phyloP scores from a whole-genome alignment of 176 grass and related monocot species.

The Oryza officinalis region DNA sequence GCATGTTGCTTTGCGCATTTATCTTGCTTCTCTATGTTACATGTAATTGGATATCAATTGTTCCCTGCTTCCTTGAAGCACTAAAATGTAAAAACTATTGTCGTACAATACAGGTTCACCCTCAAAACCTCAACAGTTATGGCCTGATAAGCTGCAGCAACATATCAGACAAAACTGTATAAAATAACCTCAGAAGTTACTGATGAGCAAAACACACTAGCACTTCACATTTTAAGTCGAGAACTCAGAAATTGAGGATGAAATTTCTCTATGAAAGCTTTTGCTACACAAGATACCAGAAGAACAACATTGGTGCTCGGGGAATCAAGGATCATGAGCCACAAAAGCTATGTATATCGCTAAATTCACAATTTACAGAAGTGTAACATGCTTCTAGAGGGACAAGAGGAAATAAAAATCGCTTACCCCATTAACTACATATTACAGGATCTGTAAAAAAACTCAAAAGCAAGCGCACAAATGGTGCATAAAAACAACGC shows the following conservation, averaged over 20 bases:
- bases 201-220: neutral
- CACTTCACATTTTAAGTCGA: neutral
- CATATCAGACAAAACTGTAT: neutral
- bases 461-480: neutral
- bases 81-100: neutral
- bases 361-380: slow-evolving; percentile 41
- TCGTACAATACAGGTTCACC: too few relatives aligned
- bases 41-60: neutral
- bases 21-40: neutral
- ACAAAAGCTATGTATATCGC: slow-evolving; percentile 14
- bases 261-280: neutral
- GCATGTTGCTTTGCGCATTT: neutral
- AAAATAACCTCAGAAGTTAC: neutral
- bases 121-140: too few relatives aligned
- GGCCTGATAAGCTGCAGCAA: neutral
- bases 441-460: slow-evolving; percentile 26
- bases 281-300: neutral
- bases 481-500: slow-evolving; percentile 11
- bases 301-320: neutral
- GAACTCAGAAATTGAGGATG: neutral
- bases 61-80: neutral
- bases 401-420: slow-evolving; percentile 39
- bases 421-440: slow-evolving; percentile 39
- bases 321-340: neutral
- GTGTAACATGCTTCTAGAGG: slow-evolving; percentile 34